Percentiles rank a stretch among this genome's conserved stretches.
Conservation (phyloP, 495 filamentous ascomycete species). For the Talaromyces thailandensis region DNA sequence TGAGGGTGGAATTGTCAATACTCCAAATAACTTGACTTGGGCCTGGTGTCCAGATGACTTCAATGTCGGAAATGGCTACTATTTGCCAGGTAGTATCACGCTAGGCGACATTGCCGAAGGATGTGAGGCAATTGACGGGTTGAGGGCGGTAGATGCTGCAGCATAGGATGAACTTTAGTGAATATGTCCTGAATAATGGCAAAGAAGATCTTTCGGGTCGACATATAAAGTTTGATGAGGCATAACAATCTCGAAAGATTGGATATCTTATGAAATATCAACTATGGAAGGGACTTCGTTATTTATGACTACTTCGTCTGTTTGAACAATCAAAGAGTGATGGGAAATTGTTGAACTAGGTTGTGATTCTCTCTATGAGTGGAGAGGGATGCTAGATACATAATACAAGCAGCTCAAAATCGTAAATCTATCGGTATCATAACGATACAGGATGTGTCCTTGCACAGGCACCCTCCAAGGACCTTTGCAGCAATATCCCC, state of each 20-base stretch:
- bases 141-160: not conserved
- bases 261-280: not conserved
- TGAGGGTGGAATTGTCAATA: not conserved
- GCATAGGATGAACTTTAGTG: not conserved
- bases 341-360: not conserved
- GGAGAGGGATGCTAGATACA: not conserved
- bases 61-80: not conserved
- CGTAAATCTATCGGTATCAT: not conserved
- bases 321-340: not conserved
- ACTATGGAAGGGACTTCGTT: too few relatives aligned
- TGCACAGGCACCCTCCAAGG: too few relatives aligned
- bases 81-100: not conserved
- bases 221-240: not conserved
- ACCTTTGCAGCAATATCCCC: not conserved
- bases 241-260: not conserved
- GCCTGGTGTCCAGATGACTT: conserved; percentile 3
- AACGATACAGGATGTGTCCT: not conserved
- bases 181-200: not conserved
- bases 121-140: not conserved
- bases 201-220: not conserved
- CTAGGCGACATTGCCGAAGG: not conserved
- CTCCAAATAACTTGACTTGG: not conserved
- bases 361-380: not conserved
- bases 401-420: not conserved
- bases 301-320: not conserved